A percentile compares a stretch with the other conserved stretches of the same genome.
These are phyloP conservation scores for Fragaria ananassa DNA, from an alignment of 306 rosid species.

Conservation along the genomic window DNA sequence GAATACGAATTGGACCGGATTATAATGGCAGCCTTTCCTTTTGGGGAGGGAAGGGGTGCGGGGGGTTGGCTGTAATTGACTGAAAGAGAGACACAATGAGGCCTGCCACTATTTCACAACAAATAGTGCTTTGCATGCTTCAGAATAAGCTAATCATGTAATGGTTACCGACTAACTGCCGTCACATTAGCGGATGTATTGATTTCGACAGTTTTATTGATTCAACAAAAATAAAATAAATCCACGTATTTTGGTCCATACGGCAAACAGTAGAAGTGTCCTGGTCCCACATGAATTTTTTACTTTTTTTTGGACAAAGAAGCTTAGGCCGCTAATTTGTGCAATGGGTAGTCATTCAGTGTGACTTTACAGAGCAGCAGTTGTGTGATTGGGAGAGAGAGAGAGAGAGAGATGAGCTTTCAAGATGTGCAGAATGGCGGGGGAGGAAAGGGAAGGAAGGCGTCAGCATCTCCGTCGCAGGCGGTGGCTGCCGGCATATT, in stretches of 20 bases:
- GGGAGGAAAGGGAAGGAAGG: constrained; percentile 16
- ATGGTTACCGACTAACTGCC: too few relatives aligned
- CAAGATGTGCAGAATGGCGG: constrained; percentile 49
- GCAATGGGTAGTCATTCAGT: neutral
- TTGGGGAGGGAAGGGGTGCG: neutral
- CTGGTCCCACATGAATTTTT: neutral
- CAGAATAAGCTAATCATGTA: too few relatives aligned
- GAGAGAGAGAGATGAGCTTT: constrained; percentile 46
- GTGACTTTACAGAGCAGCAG: constrained; percentile 4
- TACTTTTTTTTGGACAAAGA: too few relatives aligned
- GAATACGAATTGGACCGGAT: neutral
- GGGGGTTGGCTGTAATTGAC: neutral
- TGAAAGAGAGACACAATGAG: neutral
- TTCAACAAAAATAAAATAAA: too few relatives aligned
- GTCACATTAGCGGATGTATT: too few relatives aligned
- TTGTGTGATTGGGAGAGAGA: neutral
- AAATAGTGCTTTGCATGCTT: too few relatives aligned
- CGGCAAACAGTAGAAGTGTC: too few relatives aligned
- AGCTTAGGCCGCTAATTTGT: neutral
- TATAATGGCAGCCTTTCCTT: neutral
- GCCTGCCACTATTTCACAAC: neutral
- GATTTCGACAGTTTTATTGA: too few relatives aligned
- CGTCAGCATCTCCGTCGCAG: constrained; percentile 40
- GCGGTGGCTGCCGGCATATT: constrained; percentile 71
- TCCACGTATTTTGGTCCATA: too few relatives aligned